Conservation (phyloP, 2,329 filamentous ascomycete species). For the Atkinsonella texensis region DNA sequence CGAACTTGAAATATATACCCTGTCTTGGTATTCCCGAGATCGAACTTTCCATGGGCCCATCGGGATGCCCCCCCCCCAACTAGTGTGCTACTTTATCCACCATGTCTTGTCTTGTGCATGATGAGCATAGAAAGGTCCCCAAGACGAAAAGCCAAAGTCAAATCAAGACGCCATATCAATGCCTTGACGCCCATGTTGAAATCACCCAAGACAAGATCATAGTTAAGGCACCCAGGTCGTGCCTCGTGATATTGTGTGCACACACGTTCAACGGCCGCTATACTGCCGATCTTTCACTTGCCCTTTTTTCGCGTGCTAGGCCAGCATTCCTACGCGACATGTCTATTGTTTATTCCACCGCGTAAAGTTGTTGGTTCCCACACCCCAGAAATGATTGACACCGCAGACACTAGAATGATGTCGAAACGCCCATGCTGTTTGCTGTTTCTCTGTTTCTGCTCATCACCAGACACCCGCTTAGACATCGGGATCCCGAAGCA, state of each 20-base stretch:
- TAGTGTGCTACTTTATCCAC: background rate
- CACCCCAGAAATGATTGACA: no score
- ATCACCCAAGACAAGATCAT: background rate
- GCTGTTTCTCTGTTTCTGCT: background rate
- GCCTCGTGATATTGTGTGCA: background rate
- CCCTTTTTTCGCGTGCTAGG: no score
- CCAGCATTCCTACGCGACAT: background rate
- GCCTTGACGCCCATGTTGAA: background rate
- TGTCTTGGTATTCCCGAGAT: background rate
- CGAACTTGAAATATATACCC: background rate
- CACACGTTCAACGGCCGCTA: no score
- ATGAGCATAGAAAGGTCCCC: background rate
- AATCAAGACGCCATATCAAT: background rate
- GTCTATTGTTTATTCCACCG: background rate
- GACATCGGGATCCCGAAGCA: background rate
- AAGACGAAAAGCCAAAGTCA: no score
- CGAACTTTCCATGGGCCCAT: slow-evolving; percentile 2
- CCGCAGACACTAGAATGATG: no score
- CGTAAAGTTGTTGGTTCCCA: background rate
- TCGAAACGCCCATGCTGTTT: background rate
- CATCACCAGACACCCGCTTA: background rate
- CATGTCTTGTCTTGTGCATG: background rate
- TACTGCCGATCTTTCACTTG: no score
- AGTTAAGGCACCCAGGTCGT: background rate
- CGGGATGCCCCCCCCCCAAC: background rate